Evolutionary conservation across 306 rosid genomes (phyloP).

Genomic region (Comarum palustre): DNA sequence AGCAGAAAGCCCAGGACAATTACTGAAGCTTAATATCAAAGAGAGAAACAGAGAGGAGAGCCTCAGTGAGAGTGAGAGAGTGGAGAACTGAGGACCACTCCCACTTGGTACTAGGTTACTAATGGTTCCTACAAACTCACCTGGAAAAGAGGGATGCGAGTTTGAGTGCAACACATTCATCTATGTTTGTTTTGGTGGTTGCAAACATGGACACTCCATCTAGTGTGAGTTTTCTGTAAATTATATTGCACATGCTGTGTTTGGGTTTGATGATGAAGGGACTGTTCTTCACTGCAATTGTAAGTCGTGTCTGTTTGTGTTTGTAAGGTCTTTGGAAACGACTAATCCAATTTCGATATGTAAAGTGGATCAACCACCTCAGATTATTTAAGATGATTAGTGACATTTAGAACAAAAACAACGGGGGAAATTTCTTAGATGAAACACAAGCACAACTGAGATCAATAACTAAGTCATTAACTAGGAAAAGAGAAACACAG

Average conservation of each 20-base stretch:
- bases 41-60: not conserved
- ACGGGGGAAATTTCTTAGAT: constrained; percentile 10
- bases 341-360: not conserved
- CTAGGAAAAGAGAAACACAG: constrained; percentile 37
- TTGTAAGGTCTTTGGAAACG: not conserved
- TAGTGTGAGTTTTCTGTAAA: not conserved
- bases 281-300: not conserved
- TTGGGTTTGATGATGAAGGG: not conserved
- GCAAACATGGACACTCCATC: not conserved
- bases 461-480: constrained; percentile 38
- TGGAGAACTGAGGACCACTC: not conserved
- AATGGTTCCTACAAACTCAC: constrained; percentile 2
- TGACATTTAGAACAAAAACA: not conserved
- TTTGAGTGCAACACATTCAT: constrained; percentile 7
- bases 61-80: not conserved
- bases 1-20: not conserved
- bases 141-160: not conserved
- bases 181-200: constrained; percentile 4
- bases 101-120: not conserved
- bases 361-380: not conserved
- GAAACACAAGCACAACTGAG: constrained; percentile 39
- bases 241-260: not conserved
- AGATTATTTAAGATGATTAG: not conserved
- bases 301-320: not conserved
- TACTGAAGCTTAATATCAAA: not conserved